Evolutionary conservation across 441 rosid species (phyloP).

Genomic region (Manihot esculenta): DNA sequence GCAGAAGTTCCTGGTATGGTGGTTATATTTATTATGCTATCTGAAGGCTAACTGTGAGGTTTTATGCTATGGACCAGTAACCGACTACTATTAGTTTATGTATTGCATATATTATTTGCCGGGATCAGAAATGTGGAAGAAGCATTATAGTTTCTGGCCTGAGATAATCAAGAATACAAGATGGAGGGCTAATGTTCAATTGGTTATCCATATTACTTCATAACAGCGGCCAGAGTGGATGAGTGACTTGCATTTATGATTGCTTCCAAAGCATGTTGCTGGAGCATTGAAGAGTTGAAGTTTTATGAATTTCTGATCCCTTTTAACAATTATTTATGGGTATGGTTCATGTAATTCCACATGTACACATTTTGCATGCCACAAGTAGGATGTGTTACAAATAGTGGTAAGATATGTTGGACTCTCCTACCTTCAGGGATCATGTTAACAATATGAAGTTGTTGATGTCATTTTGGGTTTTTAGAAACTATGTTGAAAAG

Average conservation of each 20-base stretch:
- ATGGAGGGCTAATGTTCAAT: neutral
- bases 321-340: constrained; percentile 8
- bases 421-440: constrained; percentile 1
- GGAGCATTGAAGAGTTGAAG: neutral
- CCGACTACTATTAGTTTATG: neutral
- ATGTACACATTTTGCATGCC: neutral
- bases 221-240: constrained; percentile 7
- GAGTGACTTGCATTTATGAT: neutral
- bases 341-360: neutral
- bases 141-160: constrained; percentile 11
- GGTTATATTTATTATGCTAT: constrained; percentile 15
- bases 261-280: neutral
- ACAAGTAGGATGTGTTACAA: neutral
- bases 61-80: neutral
- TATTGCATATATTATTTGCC: constrained; percentile 4
- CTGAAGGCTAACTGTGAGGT: neutral
- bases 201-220: neutral
- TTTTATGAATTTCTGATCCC: neutral
- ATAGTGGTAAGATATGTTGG: constrained; percentile 5
- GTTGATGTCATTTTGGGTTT: neutral
- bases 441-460: constrained; percentile 1
- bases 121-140: constrained; percentile 13
- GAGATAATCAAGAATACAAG: constrained; percentile 10
- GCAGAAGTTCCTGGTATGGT: constrained; percentile 10
- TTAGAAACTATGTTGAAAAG: constrained; percentile 1